Evolutionary conservation across 495 filamentous ascomycete genomes (phyloP), one percentile per base, ranked within the genome.

Genomic region (Hypoxylon lienhwacheense): DNA sequence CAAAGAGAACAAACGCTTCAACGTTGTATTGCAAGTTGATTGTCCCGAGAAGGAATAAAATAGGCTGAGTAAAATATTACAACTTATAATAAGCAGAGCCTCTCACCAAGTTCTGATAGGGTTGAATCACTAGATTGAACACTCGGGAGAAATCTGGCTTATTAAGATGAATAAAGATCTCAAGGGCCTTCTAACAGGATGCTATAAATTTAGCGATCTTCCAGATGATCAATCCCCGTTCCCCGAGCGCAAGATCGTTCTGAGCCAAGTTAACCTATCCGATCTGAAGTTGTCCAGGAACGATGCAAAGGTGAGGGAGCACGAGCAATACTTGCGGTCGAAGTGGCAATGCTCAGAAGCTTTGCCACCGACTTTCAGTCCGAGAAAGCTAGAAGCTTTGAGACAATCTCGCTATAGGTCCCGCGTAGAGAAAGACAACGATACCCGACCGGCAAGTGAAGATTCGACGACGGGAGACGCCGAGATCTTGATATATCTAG

Each of bases 301-400:
- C 2, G 53, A 59, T 7, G 20, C 20, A 2, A 35, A 56, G 6
- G 22, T 31, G 1, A 14, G 6, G n/a, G 16, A 40, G 2, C 24
- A 50, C 15, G 58, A 62, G 7, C 35, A 51, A 7, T 55, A 51
- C n/a, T 40, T 65, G n/a, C 50, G 61, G 10, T 11, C 17, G 1
- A 60, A 55, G 29, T 65, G 58, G 55, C 33, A 14, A 4, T 47
- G 50, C 14, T 25, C n/a, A 1, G 61, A 67, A 7, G 39, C 55
- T 7, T 53, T 60, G 0, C 61, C 58, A 0, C 28, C 22, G 2
- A 5, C 14, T 2, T 67, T 67, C 20, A 58, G 65, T 19, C 52
- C 58, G 0, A 32, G 32, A 0, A 53, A 22, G 10, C 21, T 67
- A 7, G 58, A 67, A 29, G 36, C 17, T 0, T 15, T 20, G 0